A percentile compares a stretch with the other conserved stretches of the same genome.
These are phyloP conservation scores for Fragaria vesca DNA, from an alignment of 306 rosid species.

Conservation along the genomic window DNA sequence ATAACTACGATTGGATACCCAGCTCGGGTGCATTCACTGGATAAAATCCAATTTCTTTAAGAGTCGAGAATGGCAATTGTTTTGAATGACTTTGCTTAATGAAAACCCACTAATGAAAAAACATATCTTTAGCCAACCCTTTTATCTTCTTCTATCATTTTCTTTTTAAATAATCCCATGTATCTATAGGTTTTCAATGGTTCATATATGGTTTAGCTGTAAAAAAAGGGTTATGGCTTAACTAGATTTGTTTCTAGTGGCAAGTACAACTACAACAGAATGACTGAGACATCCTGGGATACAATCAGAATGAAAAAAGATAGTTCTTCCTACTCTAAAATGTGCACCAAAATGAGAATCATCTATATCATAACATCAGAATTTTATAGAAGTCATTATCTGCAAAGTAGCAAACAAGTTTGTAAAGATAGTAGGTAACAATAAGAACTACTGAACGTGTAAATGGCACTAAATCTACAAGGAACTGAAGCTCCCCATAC, in stretches of 20 bases:
- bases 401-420: neutral
- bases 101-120: neutral
- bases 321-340: neutral
- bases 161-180: neutral
- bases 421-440: neutral
- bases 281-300: neutral
- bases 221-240: neutral
- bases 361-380: neutral
- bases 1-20: neutral
- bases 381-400: neutral
- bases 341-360: neutral
- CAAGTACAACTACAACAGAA: neutral
- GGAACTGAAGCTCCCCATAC: neutral
- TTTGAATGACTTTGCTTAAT: neutral
- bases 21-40: neutral
- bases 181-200: neutral
- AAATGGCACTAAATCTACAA: neutral
- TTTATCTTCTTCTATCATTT: neutral
- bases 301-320: neutral
- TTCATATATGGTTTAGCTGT: neutral
- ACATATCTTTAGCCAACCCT: neutral
- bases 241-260: neutral
- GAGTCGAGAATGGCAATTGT: neutral
- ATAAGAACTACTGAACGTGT: neutral
- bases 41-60: neutral